A percentile compares a stretch with the other conserved stretches of the same genome.
These are phyloP conservation scores for Trichoderma koningiopsis DNA, from an alignment of 2,329 filamentous ascomycete genomes.

Conservation along the genomic window DNA sequence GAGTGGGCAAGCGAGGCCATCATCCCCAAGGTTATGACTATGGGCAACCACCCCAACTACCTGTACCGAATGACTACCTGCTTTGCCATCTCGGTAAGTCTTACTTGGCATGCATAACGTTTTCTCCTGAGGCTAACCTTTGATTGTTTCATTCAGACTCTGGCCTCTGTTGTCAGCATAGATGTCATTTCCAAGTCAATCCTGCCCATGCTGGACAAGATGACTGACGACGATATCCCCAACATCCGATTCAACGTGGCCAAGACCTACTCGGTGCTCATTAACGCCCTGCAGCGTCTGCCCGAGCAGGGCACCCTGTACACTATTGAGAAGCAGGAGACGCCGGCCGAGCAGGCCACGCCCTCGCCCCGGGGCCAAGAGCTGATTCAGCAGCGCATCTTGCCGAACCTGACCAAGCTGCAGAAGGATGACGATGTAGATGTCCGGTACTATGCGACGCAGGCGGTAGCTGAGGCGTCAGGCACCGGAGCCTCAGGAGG, in stretches of 20 bases:
- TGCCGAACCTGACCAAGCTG: constrained; percentile 90
- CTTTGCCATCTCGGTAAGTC: constrained; percentile 92
- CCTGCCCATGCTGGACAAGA: constrained; percentile 92
- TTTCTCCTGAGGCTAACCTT: neutral
- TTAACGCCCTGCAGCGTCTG: constrained; percentile 87
- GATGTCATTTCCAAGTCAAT: constrained; percentile 92
- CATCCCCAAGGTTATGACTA: constrained; percentile 97
- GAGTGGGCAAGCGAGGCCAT: constrained; percentile 97
- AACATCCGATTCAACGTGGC: constrained; percentile 99
- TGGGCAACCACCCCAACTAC: constrained; percentile 98
- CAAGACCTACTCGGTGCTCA: constrained; percentile 91
- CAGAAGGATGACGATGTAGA: constrained; percentile 98
- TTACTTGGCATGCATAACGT: neutral
- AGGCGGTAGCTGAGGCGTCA: constrained; percentile 67
- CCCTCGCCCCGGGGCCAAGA: constrained; percentile 74
- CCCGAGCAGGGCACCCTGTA: constrained; percentile 86
- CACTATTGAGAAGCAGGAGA: constrained; percentile 78
- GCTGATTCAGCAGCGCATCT: constrained; percentile 80
- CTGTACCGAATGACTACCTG: constrained; percentile 99
- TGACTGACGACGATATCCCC: constrained; percentile 91
- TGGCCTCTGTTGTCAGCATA: constrained; percentile 88
- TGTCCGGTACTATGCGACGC: constrained; percentile 96
- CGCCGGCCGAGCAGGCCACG: constrained; percentile 55
- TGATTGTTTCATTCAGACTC: constrained; percentile 63
- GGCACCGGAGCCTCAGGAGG: constrained; percentile 40